These are phyloP conservation scores for Komagataella ulmi DNA, from an alignment of 805 yeast genomes.

Conservation along the genomic window DNA sequence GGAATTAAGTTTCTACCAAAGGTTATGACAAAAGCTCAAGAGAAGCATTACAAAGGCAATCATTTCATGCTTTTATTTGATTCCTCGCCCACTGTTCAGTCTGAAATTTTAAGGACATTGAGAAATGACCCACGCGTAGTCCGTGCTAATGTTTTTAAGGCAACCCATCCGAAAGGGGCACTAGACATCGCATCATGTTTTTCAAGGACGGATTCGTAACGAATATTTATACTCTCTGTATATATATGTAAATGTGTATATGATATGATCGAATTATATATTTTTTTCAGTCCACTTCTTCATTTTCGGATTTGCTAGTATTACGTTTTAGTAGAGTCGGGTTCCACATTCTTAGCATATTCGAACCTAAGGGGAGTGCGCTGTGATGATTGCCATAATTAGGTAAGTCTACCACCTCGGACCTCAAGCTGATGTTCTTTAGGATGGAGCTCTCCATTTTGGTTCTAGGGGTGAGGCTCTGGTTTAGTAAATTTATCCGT, in stretches of 20 bases:
- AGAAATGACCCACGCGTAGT: conserved; percentile 86
- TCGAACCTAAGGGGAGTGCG: background rate
- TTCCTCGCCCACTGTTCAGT: conserved; percentile 73
- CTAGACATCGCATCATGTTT: background rate
- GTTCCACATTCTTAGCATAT: background rate
- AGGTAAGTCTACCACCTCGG: background rate
- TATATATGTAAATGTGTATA: background rate
- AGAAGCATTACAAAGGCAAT: conserved; percentile 80
- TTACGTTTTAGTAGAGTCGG: background rate
- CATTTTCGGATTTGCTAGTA: background rate
- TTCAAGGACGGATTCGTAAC: background rate
- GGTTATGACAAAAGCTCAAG: conserved; percentile 74
- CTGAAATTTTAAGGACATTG: conserved; percentile 68
- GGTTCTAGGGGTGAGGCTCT: background rate
- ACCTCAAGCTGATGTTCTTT: background rate
- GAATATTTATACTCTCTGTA: background rate
- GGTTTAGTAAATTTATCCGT: background rate
- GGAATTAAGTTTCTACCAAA: conserved; percentile 74
- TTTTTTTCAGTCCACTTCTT: background rate
- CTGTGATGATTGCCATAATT: background rate
- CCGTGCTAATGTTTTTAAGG: conserved; percentile 60
- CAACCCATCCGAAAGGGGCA: conserved; percentile 22
- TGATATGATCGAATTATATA: background rate
- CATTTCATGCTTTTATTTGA: conserved; percentile 83
- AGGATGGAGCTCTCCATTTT: background rate